These are phyloP conservation scores for Penicillium sp. DNA, from an alignment of 2,329 filamentous ascomycete genomes.

Conservation along the genomic window DNA sequence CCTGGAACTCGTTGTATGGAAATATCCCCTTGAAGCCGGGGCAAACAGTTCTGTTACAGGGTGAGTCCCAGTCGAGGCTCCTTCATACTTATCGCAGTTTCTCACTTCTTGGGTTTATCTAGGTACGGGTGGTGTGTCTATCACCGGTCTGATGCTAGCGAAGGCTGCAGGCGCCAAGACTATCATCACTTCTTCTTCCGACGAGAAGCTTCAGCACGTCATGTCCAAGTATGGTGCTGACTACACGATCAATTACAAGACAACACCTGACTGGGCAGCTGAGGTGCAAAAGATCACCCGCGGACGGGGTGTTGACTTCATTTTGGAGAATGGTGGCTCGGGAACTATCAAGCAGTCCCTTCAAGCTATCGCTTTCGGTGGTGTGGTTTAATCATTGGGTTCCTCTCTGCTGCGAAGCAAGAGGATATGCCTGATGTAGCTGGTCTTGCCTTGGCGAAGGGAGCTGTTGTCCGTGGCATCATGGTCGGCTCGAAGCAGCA, in stretches of 20 bases:
- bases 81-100: too few species aligned
- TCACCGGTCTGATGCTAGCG: slow-evolving; percentile 41
- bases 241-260: slow-evolving; percentile 46
- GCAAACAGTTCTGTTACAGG: slow-evolving; percentile 18
- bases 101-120: slow-evolving; percentile 23
- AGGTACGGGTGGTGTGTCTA: slow-evolving; percentile 44
- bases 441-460: slow-evolving; percentile 21
- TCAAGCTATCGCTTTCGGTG: slow-evolving; percentile 3
- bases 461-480: slow-evolving; percentile 36
- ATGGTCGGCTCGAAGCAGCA: slow-evolving; percentile 35
- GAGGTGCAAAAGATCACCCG: slow-evolving; percentile 28
- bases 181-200: slow-evolving; percentile 46
- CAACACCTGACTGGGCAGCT: slow-evolving; percentile 21
- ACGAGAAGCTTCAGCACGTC: slow-evolving; percentile 27
- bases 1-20: slow-evolving; percentile 44
- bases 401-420: slow-evolving; percentile 3
- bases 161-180: slow-evolving; percentile 46
- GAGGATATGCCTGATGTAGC: slow-evolving; percentile 11
- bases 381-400: slow-evolving; percentile 10
- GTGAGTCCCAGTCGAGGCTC: slow-evolving; percentile 18
- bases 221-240: slow-evolving; percentile 42
- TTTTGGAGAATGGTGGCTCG: slow-evolving; percentile 43
- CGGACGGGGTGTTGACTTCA: slow-evolving; percentile 40
- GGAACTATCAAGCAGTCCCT: slow-evolving; percentile 39
- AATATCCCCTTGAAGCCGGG: slow-evolving; percentile 25